Conservation (phyloP, 2,329 filamentous ascomycete genomes). For the Epichloe brachyelytri region DNA sequence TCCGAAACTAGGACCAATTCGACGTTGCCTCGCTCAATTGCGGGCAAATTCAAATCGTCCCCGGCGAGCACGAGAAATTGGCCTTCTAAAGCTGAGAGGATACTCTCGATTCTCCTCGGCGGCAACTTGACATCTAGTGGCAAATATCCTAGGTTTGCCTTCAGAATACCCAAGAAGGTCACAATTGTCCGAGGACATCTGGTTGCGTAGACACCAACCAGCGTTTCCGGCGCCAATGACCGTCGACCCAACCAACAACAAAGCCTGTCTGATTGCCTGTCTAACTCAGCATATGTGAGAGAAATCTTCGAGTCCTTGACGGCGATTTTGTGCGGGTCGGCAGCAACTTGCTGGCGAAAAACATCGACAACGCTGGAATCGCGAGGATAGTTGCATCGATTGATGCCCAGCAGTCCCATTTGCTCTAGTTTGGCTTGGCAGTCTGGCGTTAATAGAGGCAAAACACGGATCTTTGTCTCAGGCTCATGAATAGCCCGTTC, state of each 20-base stretch:
- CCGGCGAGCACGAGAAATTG: conserved; percentile 9
- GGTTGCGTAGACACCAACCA: conserved; percentile 10
- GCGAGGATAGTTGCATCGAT: conserved; percentile 8
- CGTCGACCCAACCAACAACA: conserved; percentile 8
- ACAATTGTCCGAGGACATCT: conserved; percentile 12
- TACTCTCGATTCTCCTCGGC: conserved; percentile 7
- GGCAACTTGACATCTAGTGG: conserved; percentile 12
- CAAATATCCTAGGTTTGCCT: conserved; percentile 13
- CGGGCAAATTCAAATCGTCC: neutral
- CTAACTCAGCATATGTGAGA: conserved; percentile 12
- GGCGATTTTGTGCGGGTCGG: conserved; percentile 6
- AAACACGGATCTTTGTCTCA: neutral
- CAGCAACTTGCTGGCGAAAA: conserved; percentile 11
- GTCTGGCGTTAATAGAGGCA: conserved; percentile 1
- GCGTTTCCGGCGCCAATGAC: conserved; percentile 6
- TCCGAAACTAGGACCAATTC: conserved; percentile 7
- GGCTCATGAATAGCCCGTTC: conserved; percentile 9
- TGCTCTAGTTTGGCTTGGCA: conserved; percentile 3
- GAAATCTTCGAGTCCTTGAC: conserved; percentile 8
- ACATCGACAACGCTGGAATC: conserved; percentile 13
- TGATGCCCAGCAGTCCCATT: conserved; percentile 9
- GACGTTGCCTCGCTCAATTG: neutral
- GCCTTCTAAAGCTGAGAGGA: conserved; percentile 7
- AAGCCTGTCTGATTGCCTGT: conserved; percentile 9
- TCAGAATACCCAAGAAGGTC: conserved; percentile 13